Percentiles rank a stretch among this genome's conserved stretches.
Conservation (phyloP, 2,329 filamentous ascomycete genomes). For the Botryotinia convoluta region DNA sequence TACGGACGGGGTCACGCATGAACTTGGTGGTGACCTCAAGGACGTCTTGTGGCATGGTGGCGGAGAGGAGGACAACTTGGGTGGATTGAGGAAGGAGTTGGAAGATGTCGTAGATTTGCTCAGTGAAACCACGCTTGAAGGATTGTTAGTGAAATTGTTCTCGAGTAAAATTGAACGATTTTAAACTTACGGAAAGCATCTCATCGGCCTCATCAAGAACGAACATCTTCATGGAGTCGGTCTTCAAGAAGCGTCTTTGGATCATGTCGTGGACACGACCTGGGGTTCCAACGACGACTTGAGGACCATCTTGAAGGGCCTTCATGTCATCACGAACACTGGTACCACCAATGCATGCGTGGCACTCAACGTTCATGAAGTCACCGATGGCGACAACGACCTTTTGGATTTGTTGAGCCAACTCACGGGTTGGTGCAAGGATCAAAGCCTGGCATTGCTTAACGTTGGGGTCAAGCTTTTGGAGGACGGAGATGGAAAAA, state of each 20-base stretch:
- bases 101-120: conserved; percentile 99
- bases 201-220: conserved; percentile 99
- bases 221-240: conserved; percentile 99
- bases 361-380: conserved; percentile 99
- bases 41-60: conserved; percentile 98
- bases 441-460: conserved; percentile 99
- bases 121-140: conserved; percentile 87
- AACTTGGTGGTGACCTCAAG: conserved; percentile 99
- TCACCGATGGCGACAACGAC: conserved; percentile 98
- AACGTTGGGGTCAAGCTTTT: conserved; percentile 94
- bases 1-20: conserved; percentile 98
- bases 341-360: conserved; percentile 98
- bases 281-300: conserved; percentile 96
- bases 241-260: conserved; percentile 94
- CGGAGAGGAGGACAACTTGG: conserved; percentile 96
- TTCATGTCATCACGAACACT: conserved; percentile 98
- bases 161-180: neutral
- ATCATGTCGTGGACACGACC: conserved; percentile 99
- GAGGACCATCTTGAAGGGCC: conserved; percentile 90
- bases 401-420: conserved; percentile 99
- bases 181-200: conserved; percentile 78
- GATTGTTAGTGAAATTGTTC: conserved; percentile 39
- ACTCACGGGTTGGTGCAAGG: conserved; percentile 94
- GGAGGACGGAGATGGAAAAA: conserved; percentile 97
- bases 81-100: conserved; percentile 96